A percentile compares a stretch with the other conserved stretches of the same genome.
Evolutionary conservation across 2,329 filamentous ascomycete species (phyloP).

Genomic region (Meredithiella fracta): DNA sequence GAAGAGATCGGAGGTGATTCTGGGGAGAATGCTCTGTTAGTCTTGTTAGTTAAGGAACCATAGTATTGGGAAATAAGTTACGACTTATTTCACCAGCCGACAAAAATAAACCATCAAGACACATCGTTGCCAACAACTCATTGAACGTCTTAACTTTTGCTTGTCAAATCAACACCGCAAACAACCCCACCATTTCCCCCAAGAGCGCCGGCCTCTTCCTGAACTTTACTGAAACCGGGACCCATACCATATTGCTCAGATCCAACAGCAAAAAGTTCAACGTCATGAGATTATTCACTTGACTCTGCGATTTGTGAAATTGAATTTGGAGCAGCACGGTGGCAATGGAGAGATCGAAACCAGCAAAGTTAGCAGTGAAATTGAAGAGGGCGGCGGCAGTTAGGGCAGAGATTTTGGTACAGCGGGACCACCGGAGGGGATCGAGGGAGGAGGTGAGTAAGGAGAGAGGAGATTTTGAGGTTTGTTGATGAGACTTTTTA

Average conservation of each 20-base stretch:
- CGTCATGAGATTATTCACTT: background rate
- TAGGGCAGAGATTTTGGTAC: background rate
- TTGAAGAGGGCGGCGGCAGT: background rate
- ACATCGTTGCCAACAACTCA: background rate
- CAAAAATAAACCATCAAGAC: background rate
- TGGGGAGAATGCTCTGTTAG: background rate
- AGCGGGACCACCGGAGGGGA: background rate
- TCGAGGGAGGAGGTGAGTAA: background rate
- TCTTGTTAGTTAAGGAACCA: background rate
- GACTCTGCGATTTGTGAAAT: background rate
- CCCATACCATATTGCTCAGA: background rate
- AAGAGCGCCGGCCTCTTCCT: background rate
- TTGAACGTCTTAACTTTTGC: background rate
- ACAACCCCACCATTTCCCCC: background rate
- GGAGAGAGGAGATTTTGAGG: too few relatives aligned
- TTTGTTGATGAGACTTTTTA: too few relatives aligned
- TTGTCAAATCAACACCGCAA: background rate
- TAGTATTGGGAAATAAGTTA: background rate
- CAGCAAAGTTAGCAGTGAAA: background rate
- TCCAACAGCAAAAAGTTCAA: background rate
- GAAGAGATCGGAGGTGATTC: background rate
- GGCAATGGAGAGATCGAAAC: background rate
- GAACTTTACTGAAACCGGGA: background rate
- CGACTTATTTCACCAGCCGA: background rate
- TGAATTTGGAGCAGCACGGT: background rate